Evolutionary conservation across 106 monocot species (phyloP).

Genomic region (Dactylorhiza incarnata): DNA sequence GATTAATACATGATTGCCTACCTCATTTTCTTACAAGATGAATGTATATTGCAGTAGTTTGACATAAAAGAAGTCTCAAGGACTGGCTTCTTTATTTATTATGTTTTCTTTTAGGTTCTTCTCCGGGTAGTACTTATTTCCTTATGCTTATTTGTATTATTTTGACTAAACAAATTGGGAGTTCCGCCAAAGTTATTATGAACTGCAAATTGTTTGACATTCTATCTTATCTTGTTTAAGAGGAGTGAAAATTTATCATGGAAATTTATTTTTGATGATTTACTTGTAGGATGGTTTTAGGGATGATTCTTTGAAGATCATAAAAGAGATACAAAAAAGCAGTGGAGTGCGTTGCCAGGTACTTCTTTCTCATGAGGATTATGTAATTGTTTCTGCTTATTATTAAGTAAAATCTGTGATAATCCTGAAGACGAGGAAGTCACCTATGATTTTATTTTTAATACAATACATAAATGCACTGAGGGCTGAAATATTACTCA

Average conservation of each 20-base stretch:
- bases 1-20: neutral
- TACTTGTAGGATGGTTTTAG: conserved; percentile 21
- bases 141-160: neutral
- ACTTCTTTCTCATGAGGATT: neutral
- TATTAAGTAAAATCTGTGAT: neutral
- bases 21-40: neutral
- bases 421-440: too few relatives aligned
- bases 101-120: neutral
- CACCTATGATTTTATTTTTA: too few relatives aligned
- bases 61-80: neutral
- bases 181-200: neutral
- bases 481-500: too few relatives aligned
- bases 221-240: neutral
- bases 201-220: neutral
- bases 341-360: conserved; percentile 19
- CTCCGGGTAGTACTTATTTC: neutral
- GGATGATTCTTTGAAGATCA: conserved; percentile 28
- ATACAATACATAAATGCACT: too few relatives aligned
- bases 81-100: neutral
- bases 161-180: neutral
- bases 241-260: neutral
- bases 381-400: too few relatives aligned
- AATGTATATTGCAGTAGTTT: neutral
- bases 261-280: neutral
- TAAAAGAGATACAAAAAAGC: conserved; percentile 25